Evolutionary conservation across 2,329 filamentous ascomycete species (phyloP), one percentile per base, ranked within the genome.

Genomic region (Aspergillus flavus): DNA sequence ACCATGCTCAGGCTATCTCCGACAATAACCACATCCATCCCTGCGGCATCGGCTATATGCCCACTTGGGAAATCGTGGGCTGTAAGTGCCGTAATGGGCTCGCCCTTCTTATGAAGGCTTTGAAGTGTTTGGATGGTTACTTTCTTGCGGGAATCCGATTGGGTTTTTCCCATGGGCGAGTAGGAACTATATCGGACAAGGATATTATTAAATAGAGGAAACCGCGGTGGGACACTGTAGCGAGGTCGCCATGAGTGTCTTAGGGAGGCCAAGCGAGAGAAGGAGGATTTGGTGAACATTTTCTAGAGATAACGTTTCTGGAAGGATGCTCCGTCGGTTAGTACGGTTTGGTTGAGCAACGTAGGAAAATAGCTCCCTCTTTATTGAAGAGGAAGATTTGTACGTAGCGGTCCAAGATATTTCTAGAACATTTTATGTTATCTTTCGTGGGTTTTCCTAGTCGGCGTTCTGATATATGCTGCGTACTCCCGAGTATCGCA

Each of bases 1-100:
- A 98, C 94, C 94, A 99, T 98, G 65, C 94, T 94, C 62, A 98
- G 81, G 74, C 92, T 96, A 78, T 98, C 94, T 19, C 94, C 94
- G 1, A 97, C 93, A 10, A 97, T 86, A 43, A 97, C 83, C 66
- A 97, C 88, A 72, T 97, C 94, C 85, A 97, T 95, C 60, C 94
- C 94, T 0, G 93, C 93, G 61, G 89, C 88, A 76, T 98, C 94
- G 64, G 94, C 95, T 62, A 96, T 92, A 76, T 94, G 90, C 0
- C 90, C 94, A 67, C 90, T 94, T 6, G 95, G 94, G 72, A 97
- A 98, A 80, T 99, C 94, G 79, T 98, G 30, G 7, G 57, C 46
- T 23, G 57, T 53, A 4, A 59, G 57, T 10, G 41, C 45, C 1
- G 57, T n/a, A 4, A 59, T 52, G 28, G 57, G 57, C 10, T 59